A percentile compares a stretch with the other conserved stretches of the same genome.
These are phyloP conservation scores for Fusarium multiceps DNA, from an alignment of 2,329 filamentous ascomycete species.

Conservation along the genomic window DNA sequence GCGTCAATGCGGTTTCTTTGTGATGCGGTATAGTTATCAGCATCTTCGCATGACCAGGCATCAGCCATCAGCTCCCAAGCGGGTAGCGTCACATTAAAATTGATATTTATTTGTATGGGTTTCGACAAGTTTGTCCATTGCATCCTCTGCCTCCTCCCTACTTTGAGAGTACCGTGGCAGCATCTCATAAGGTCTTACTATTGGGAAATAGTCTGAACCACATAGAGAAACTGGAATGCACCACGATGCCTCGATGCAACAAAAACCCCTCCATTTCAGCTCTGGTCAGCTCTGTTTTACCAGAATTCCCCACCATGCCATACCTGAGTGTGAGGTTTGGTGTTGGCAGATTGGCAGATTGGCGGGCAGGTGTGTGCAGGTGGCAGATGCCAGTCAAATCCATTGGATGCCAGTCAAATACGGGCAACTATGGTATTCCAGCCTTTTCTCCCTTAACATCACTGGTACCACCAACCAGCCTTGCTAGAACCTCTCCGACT, in stretches of 20 bases:
- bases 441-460: conserved; percentile 36
- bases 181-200: conserved; percentile 12
- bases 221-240: conserved; percentile 46
- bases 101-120: not conserved
- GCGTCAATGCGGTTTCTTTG: not conserved
- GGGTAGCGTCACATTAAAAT: not conserved
- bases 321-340: conserved; percentile 19
- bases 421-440: conserved; percentile 30
- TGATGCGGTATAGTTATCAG: conserved; percentile 11
- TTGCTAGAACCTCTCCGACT: conserved; percentile 39
- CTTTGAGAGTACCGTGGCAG: conserved; percentile 11
- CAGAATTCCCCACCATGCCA: conserved; percentile 33
- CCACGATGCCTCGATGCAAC: conserved; percentile 33
- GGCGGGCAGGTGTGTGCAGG: conserved; percentile 30
- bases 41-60: not conserved
- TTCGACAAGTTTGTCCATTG: not conserved
- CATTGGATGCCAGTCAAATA: conserved; percentile 28
- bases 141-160: conserved; percentile 20
- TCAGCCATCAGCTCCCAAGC: not conserved
- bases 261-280: conserved; percentile 24
- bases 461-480: conserved; percentile 39
- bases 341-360: conserved; percentile 2
- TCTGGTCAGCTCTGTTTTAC: conserved; percentile 22
- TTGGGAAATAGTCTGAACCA: conserved; percentile 11
- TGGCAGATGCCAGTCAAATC: conserved; percentile 39